These are phyloP conservation scores for Cymbopogon flexuosus DNA, from an alignment of 202 grass and related monocot genomes.

Conservation along the genomic window DNA sequence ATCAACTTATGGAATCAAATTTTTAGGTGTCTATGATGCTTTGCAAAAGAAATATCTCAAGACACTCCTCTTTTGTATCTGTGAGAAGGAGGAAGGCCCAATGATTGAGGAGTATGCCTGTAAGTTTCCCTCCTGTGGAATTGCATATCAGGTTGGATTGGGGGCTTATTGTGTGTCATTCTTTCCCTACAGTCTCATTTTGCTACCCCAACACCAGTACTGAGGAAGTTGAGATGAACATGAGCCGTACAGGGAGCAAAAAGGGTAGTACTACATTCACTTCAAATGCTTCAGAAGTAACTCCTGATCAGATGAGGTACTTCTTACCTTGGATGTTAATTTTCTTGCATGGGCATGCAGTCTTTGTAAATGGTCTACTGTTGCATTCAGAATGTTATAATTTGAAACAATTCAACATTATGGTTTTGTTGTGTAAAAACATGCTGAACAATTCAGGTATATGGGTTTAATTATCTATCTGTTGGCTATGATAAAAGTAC, in stretches of 20 bases:
- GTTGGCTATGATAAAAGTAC: background rate
- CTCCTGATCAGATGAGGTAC: slow-evolving; percentile 98
- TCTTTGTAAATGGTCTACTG: background rate
- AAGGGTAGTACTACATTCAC: slow-evolving; percentile 63
- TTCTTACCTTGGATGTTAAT: slow-evolving; percentile 25
- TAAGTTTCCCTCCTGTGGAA: slow-evolving; percentile 39
- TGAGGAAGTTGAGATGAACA: slow-evolving; percentile 85
- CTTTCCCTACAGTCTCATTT: slow-evolving; percentile 67
- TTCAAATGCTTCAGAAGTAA: slow-evolving; percentile 66
- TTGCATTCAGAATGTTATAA: background rate
- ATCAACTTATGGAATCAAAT: slow-evolving; percentile 28
- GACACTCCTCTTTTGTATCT: slow-evolving; percentile 91
- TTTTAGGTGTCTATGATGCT: slow-evolving; percentile 86
- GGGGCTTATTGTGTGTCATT: slow-evolving; percentile 11
- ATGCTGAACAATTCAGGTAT: slow-evolving; percentile 10
- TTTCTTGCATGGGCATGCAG: slow-evolving; percentile 9
- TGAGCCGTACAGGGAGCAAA: slow-evolving; percentile 82
- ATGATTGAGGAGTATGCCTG: slow-evolving; percentile 95
- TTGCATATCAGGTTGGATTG: slow-evolving; percentile 22
- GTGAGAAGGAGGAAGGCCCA: slow-evolving; percentile 69
- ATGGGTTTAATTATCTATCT: background rate
- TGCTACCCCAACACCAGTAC: slow-evolving; percentile 62
- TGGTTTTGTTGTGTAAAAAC: slow-evolving; percentile 16
- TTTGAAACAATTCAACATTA: slow-evolving; percentile 5
- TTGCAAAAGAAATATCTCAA: slow-evolving; percentile 99